Percentiles rank a stretch among this genome's conserved stretches.
These are phyloP conservation scores for Plectranthus barbatus DNA, from an alignment of 257 asterid genomes.

Conservation along the genomic window DNA sequence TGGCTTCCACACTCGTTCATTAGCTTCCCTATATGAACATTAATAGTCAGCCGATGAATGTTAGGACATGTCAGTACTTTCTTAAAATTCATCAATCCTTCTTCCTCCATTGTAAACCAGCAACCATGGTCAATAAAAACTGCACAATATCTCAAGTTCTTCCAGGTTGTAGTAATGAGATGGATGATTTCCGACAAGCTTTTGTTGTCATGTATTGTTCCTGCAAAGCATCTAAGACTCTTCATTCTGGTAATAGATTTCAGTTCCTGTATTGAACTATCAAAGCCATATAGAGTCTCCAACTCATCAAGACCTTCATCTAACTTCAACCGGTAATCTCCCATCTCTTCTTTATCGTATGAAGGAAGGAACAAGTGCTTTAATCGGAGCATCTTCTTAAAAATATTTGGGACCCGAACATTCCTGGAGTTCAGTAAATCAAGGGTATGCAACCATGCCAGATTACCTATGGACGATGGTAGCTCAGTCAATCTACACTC, in stretches of 20 bases:
- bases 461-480: not conserved
- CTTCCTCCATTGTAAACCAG: not conserved
- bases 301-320: not conserved
- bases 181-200: not conserved
- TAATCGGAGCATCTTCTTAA: not conserved
- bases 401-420: not conserved
- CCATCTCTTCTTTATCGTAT: not conserved
- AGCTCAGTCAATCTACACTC: not conserved
- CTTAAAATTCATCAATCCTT: not conserved
- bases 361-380: constrained; percentile 6
- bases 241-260: not conserved
- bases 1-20: not conserved
- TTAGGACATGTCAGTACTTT: not conserved
- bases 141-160: not conserved
- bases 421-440: not conserved
- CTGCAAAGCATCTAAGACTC: not conserved
- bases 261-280: not conserved
- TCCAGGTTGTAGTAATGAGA: not conserved
- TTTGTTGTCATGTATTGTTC: not conserved
- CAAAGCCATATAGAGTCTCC: not conserved
- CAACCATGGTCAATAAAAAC: not conserved
- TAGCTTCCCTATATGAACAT: not conserved
- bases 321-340: not conserved
- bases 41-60: not conserved
- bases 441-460: not conserved